Base-by-base conservation (phyloP, 1,284 basidiomycete species). In the Ustilago hordei region DNA sequence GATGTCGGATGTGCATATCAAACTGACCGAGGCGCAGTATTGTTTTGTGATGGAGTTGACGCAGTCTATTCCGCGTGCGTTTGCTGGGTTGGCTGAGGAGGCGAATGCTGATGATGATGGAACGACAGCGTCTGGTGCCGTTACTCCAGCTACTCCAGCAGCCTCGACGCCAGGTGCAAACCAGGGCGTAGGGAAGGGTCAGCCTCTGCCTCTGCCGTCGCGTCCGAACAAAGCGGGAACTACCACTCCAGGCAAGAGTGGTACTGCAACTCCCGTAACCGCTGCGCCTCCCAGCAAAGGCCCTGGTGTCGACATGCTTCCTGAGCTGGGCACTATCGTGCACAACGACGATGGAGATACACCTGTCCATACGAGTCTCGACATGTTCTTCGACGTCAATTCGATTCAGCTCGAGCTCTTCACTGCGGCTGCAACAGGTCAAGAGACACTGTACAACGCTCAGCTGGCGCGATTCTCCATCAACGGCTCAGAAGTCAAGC, bases 391-490 rank as follows among this genome's bases (percentile, higher is more conserved):
- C 73, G 89, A 89, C 8, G 89, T 98, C 65, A 88, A 90, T 53
- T 88, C 91, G 1, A 90, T 98, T 79, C 93, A 92, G 80, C 88
- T 99, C n/a, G 94, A 98, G 84, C 88, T 99, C n/a, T 99, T 95
- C 86, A 93, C 93, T 65, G 88, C 87, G 2, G 87, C 88, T 43
- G 94, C 93, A 0, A 89, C 89, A 8, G 87, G 87, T 1, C 90
- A 91, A 61, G 86, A 88, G 13, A 90, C 90, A 75, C 87, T 96
- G 63, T 90, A 91, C 85, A 90, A 92, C 5, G 91, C 93, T 78
- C 94, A 94, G 45, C 93, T 99, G 64, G 92, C 92, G 19, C 90
- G 91, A 43, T 95, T 99, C 85, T 91, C 93, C 2, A 88, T 99
- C 64, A 93, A 92, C 70, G 90, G 92, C 70, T 93, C 91, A 68